Base-by-base conservation (phyloP, 495 filamentous ascomycete genomes). In the Penicillium simplicissimum region DNA sequence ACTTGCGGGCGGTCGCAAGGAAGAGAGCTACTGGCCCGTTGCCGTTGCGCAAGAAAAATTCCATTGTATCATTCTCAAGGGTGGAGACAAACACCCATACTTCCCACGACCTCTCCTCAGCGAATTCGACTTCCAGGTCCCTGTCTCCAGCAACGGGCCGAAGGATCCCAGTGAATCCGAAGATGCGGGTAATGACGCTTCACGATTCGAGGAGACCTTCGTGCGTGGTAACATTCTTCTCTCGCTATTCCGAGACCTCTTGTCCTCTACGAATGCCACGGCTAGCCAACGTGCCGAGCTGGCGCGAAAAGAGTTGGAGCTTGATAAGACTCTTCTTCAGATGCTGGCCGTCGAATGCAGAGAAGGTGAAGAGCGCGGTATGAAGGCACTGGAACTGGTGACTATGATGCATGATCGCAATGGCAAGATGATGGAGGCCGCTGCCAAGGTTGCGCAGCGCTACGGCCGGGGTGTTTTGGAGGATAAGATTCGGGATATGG, bases 11-110 rank as follows among this genome's bases (percentile, higher is more conserved):
- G 95, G 96, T 37, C 85, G 85, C 48, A 97, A 96, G 70, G 86
- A 90, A 62, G 95, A 98, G 73, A 84, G 81, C 0, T 98, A 98
- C 75, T 98, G 92, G 87, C 96, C 95, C 0, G 91, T 98, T 35
- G 95, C 94, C 10, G 93, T 97, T 2, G 92, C 93, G 15, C 86
- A 93, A 63, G 83, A 88, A 64, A 96, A 90, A 68, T 98, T 98
- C 74, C 93, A 98, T 78, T 98, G 96, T 76, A 97, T 98, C 74
- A 98, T 98, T 65, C 88, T 98, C 65, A 98, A 98, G 76, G 95
- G 95, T 57, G 90, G 88, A 13, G 96, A 98, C 67, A 83, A 88
- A 69, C 86, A 97, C 71, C 95, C 95, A 4, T 97, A 96, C 79
- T 98, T 97, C 78, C 95, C 95, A 0, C 88, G 92, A 6, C 93